phyloP scores from a whole-genome alignment of 768 basidiomycete species.

The Auricularia heimuer region DNA sequence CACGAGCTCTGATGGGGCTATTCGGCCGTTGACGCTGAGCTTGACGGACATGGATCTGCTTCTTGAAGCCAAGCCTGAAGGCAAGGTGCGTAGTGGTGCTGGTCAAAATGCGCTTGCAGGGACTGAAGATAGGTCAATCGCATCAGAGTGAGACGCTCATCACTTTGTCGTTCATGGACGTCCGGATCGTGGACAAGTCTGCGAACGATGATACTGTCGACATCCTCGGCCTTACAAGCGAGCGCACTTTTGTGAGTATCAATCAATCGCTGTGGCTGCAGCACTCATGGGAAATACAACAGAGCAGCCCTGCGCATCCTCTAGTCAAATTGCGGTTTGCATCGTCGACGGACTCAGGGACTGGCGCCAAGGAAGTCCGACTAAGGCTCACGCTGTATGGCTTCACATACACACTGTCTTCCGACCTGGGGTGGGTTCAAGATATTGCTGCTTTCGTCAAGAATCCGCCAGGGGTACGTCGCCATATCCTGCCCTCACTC shows the following conservation, averaged over 20 bases:
- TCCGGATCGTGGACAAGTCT: constrained; percentile 41
- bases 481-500: neutral
- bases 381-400: constrained; percentile 55
- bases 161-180: constrained; percentile 51
- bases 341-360: constrained; percentile 50
- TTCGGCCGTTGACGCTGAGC: constrained; percentile 44
- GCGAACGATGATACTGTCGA: constrained; percentile 22
- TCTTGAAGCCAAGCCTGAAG: constrained; percentile 60
- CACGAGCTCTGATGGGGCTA: constrained; percentile 31
- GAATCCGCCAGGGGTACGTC: constrained; percentile 78
- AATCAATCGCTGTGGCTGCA: neutral
- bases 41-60: constrained; percentile 54
- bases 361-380: constrained; percentile 67
- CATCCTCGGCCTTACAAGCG: constrained; percentile 46
- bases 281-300: neutral
- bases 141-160: constrained; percentile 61
- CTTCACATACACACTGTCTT: constrained; percentile 50
- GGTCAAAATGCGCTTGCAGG: neutral
- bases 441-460: constrained; percentile 60
- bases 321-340: constrained; percentile 56
- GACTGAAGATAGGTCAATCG: constrained; percentile 1
- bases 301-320: constrained; percentile 30
- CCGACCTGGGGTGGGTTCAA: constrained; percentile 51
- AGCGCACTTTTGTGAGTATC: constrained; percentile 46
- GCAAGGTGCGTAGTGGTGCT: constrained; percentile 40